Evolutionary conservation across 2,329 filamentous ascomycete genomes (phyloP).

Genomic region (Pseudogymnoascus sp.): DNA sequence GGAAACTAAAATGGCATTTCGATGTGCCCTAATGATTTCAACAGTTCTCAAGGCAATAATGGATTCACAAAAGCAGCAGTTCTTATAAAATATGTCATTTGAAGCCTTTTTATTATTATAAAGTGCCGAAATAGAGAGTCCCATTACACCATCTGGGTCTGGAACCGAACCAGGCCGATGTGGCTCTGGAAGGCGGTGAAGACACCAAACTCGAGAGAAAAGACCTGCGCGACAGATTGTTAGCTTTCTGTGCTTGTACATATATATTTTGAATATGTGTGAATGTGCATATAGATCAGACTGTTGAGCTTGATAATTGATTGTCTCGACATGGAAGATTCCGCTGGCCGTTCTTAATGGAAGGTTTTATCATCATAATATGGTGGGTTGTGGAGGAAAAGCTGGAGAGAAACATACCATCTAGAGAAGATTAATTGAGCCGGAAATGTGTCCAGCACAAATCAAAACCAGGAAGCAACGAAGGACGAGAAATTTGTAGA

Average conservation of each 20-base stretch:
- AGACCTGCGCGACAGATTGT: conserved; percentile 1
- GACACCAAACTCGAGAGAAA: background rate
- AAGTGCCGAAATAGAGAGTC: background rate
- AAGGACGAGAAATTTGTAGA: background rate
- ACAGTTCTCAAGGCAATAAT: background rate
- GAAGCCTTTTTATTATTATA: background rate
- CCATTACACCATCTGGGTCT: background rate
- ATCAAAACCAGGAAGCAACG: background rate
- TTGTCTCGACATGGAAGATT: conserved; percentile 49
- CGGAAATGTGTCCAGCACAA: background rate
- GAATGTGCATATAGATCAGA: conserved; percentile 37
- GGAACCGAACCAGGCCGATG: background rate
- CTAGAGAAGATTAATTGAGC: conserved; percentile 23
- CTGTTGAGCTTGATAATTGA: conserved; percentile 57
- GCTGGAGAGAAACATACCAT: conserved; percentile 21
- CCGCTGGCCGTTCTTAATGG: conserved; percentile 60
- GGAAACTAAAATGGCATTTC: background rate
- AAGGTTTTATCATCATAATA: conserved; percentile 49
- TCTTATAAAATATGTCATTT: background rate
- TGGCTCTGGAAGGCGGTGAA: background rate
- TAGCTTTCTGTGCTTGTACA: background rate
- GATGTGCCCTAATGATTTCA: background rate
- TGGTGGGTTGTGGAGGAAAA: conserved; percentile 13
- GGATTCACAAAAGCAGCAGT: background rate
- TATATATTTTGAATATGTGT: background rate